Evolutionary conservation across 2,329 filamentous ascomycete species (phyloP).

Genomic region (Talaromyces atroroseus): DNA sequence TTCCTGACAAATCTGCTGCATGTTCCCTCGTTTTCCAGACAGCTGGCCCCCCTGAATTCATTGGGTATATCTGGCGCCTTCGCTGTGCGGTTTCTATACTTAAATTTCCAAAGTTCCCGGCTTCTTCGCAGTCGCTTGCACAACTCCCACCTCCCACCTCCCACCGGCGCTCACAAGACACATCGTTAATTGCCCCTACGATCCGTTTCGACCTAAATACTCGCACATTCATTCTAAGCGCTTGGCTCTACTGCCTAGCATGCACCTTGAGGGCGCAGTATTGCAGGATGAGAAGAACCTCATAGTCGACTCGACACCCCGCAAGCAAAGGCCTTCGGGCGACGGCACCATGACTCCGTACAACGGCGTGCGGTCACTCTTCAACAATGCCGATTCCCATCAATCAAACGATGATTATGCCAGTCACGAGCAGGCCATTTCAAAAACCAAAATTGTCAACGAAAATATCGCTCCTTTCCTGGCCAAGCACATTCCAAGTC

Average conservation of each 20-base stretch:
- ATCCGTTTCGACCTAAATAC: not conserved
- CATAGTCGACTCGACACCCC: slow-evolving; percentile 1
- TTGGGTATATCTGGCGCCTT: not conserved
- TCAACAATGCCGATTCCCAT: slow-evolving; percentile 8
- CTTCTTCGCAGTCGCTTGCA: not conserved
- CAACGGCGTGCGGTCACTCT: slow-evolving; percentile 9
- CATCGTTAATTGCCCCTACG: not conserved
- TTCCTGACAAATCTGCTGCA: not conserved
- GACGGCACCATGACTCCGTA: slow-evolving; percentile 11
- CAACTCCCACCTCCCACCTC: not conserved
- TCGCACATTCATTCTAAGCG: not conserved
- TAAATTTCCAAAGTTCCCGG: not conserved
- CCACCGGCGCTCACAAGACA: not conserved
- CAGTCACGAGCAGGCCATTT: not conserved
- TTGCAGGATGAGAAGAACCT: slow-evolving; percentile 1
- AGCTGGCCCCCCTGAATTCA: not conserved
- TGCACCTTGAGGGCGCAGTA: not conserved
- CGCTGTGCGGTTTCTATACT: not conserved
- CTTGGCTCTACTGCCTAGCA: not conserved
- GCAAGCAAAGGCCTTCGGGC: slow-evolving; percentile 10
- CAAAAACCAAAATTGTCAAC: slow-evolving; percentile 57
- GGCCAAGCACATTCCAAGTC: slow-evolving; percentile 78
- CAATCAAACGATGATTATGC: slow-evolving; percentile 1
- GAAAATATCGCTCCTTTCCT: slow-evolving; percentile 84
- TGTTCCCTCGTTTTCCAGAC: not conserved